Conservation (phyloP, 2,329 filamentous ascomycete genomes). For the Raffaelea ambrosiae region DNA sequence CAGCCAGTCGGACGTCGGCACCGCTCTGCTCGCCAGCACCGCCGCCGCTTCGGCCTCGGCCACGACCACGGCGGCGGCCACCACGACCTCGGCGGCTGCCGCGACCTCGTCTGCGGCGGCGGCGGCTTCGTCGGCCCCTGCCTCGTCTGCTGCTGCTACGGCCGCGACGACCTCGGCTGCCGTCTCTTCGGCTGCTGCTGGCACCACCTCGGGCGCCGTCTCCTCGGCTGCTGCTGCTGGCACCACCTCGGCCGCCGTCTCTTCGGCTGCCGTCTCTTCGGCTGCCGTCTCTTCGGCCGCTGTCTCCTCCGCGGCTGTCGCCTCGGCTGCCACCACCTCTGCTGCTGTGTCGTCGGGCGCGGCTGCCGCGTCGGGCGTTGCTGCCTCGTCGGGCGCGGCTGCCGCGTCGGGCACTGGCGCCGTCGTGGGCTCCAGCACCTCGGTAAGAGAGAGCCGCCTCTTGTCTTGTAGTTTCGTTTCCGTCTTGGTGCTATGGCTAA, state of each 20-base stretch:
- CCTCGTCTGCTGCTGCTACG: too few relatives aligned
- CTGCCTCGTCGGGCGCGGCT: background rate
- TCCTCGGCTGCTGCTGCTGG: slow-evolving; percentile 2
- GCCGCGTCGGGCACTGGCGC: background rate
- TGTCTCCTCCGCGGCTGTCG: too few relatives aligned
- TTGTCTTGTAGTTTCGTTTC: too few relatives aligned
- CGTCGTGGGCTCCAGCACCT: too few relatives aligned
- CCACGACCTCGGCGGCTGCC: slow-evolving; percentile 3
- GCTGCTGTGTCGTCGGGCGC: too few relatives aligned
- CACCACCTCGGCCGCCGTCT: slow-evolving; percentile 2
- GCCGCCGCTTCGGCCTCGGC: slow-evolving; percentile 1
- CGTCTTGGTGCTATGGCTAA: too few relatives aligned
- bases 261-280: background rate
- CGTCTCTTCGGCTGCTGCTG: background rate
- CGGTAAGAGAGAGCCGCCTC: too few relatives aligned
- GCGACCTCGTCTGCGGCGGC: background rate
- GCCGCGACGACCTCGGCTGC: background rate
- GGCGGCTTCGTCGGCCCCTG: background rate
- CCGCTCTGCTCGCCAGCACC: slow-evolving; percentile 8
- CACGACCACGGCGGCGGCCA: background rate
- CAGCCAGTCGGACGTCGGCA: slow-evolving; percentile 12
- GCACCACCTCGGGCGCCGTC: background rate
- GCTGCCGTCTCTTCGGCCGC: background rate
- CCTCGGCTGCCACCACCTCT: too few relatives aligned
- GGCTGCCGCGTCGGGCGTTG: too few relatives aligned